Base-by-base conservation (phyloP, 148 eudicot genomes). In the Suaeda aralocaspica region DNA sequence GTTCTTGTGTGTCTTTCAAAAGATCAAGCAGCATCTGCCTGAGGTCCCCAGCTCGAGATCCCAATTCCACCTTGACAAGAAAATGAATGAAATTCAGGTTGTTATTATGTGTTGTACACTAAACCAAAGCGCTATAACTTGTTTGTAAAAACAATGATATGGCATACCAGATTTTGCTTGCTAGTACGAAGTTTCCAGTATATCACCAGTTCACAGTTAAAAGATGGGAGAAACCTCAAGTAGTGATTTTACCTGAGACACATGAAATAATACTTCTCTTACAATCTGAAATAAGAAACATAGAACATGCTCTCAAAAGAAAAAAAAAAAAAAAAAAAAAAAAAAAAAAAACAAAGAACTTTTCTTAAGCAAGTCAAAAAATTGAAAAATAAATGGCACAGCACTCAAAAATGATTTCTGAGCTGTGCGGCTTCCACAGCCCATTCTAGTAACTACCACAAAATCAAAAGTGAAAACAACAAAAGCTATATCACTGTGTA, bases 21-120 rank as follows among this genome's bases (percentile, higher is more conserved):
- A 94, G 83, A 83, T 94, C 98, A 80, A 94, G 88, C 71, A 94
- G 78, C 97, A 91, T 91, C 81, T 94, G 98, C 77, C 92, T 87
- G 31, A 94, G 92, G 44, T 89, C 84, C 65, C 89, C 98, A 67
- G 97, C 96, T 75, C 82, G 87, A 34, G 98, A 94, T 60, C 84
- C 97, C 86, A 94, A 63, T 79, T 91, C 98, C 69, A 94, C 98
- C 97, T 94, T 72, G 26, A 29, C 30, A 72, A 60, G 66, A 18
- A 33, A 57, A 13, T 53, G 46, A 49, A 50, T 31, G 30, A 13
- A 14, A 18, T 50, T 59, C 16, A 68, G 25, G 51, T 31, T 30
- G n/a, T n/a, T n/a, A n/a, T 49, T 25, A 67, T 48, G 24, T 42
- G 1, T 31, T 48, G n/a, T 34, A 30, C 13, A 26, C 9, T 24